Base-by-base conservation (phyloP, 1,139 yeast species). In the Suhomyces anneliseae region DNA sequence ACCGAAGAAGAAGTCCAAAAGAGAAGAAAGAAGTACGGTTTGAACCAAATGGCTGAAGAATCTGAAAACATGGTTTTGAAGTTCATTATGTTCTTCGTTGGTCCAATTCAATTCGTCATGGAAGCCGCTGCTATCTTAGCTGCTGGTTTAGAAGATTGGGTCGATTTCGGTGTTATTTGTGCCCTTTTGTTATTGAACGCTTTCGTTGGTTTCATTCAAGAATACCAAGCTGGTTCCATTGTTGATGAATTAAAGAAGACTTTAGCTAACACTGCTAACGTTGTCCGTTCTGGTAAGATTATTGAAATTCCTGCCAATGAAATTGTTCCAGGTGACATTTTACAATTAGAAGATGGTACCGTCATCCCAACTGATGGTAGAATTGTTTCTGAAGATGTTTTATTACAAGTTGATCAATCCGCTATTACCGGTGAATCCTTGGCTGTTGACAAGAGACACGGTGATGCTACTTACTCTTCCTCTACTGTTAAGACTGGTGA, bases 31-130 rank as follows among this genome's bases (percentile, higher is more conserved):
- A 89, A 87, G 82, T 92, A 76, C 67, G 98, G 97, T 79, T 74
- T 83, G 61, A 92, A 92, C 75, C 93, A 88, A 76, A 89, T 92
- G 96, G 86, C 92, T 58, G 97, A 92, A 75, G 97, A 90, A 70
- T 76, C 82, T 64, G 96, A 89, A 76, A 88, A 87, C 76, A 58
- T 88, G 74, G 64, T 90, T 52, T 72, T 90, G 60, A 92, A 92
- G 80, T 90, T 92, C 70, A 68, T 88, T 65, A 83, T 85, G 90
- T 92, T 90, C 81, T 92, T 92, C 71, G 88, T 92, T 58, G 98
- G 98, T 77, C 97, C 97, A 60, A 90, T 92, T 72, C 98, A 92
- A 79, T 92, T 92, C 85, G 97, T 92, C 70, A 92, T 92, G 98
- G 97, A 90, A 78, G 90, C 96, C 69, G 98, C 98, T 65, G 97